Evolutionary conservation across 2,329 filamentous ascomycete species (phyloP).

Genomic region (Diaporthe citriasiana): DNA sequence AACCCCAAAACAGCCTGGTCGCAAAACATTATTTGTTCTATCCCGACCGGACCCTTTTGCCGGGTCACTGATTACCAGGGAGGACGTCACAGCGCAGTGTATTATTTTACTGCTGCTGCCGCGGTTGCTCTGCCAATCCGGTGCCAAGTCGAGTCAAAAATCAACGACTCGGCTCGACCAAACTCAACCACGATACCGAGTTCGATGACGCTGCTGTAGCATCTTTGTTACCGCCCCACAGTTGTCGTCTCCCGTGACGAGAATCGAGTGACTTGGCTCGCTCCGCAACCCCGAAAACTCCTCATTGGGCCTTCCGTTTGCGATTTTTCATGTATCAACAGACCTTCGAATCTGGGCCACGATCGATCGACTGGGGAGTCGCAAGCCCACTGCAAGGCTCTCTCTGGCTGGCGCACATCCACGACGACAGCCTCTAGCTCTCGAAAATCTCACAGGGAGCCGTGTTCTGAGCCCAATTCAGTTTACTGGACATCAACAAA

Average conservation of each 20-base stretch:
- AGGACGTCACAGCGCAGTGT: slow-evolving; percentile 20
- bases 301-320: not conserved
- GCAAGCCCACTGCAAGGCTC: slow-evolving; percentile 35
- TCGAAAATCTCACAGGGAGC: not conserved
- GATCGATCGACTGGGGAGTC: slow-evolving; percentile 48
- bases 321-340: slow-evolving; percentile 46
- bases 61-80: not conserved
- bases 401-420: not conserved
- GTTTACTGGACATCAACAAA: not conserved
- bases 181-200: slow-evolving; percentile 14
- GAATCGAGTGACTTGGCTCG: not conserved
- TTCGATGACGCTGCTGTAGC: slow-evolving; percentile 24
- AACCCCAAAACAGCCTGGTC: slow-evolving; percentile 15
- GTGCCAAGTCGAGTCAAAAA: slow-evolving; percentile 6
- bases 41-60: not conserved
- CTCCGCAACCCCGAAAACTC: not conserved
- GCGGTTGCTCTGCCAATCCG: slow-evolving; percentile 23
- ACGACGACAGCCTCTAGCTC: slow-evolving; percentile 11
- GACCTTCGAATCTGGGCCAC: slow-evolving; percentile 41
- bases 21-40: slow-evolving; percentile 14
- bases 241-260: slow-evolving; percentile 17
- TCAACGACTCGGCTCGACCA: slow-evolving; percentile 8
- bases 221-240: slow-evolving; percentile 14
- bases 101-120: not conserved
- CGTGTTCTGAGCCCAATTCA: slow-evolving; percentile 2